phyloP scores from a whole-genome alignment of 2,329 filamentous ascomycete genomes.

The Acephala macrosclerotiorum region DNA sequence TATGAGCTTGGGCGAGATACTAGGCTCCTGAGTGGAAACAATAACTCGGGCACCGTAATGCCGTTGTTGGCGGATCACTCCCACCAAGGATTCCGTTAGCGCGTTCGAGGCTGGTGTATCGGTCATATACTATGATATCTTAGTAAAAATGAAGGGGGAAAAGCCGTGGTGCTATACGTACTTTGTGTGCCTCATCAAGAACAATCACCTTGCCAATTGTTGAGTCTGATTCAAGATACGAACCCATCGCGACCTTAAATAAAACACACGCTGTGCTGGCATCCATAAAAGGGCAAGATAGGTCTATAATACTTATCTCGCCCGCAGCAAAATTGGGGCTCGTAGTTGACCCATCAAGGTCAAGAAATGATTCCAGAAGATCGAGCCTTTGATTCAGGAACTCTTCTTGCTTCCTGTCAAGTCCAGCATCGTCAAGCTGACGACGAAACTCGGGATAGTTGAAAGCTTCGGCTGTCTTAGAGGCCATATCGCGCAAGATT shows the following conservation, averaged over 20 bases:
- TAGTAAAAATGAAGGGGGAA: slow-evolving; percentile 3
- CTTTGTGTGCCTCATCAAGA: slow-evolving; percentile 81
- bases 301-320: slow-evolving; percentile 67
- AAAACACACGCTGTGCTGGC: slow-evolving; percentile 71
- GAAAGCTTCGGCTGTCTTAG: slow-evolving; percentile 42
- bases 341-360: slow-evolving; percentile 24
- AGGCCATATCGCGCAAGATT: slow-evolving; percentile 30
- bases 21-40: slow-evolving; percentile 81
- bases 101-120: slow-evolving; percentile 58
- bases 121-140: slow-evolving; percentile 60
- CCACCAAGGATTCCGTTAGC: slow-evolving; percentile 68
- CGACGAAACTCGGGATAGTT: slow-evolving; percentile 53
- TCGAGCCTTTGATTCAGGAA: slow-evolving; percentile 67
- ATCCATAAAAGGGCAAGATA: slow-evolving; percentile 76
- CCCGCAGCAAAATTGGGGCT: slow-evolving; percentile 58
- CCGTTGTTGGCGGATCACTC: slow-evolving; percentile 72
- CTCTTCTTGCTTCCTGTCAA: slow-evolving; percentile 57
- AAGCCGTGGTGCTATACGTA: slow-evolving; percentile 38
- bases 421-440: slow-evolving; percentile 43
- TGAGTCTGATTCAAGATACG: slow-evolving; percentile 64
- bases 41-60: slow-evolving; percentile 72
- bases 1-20: slow-evolving; percentile 70
- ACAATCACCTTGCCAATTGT: slow-evolving; percentile 68
- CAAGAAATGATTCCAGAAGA: slow-evolving; percentile 56
- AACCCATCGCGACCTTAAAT: slow-evolving; percentile 73